Conservation (phyloP, 2,329 filamentous ascomycete genomes). For the Xylaria sp. region DNA sequence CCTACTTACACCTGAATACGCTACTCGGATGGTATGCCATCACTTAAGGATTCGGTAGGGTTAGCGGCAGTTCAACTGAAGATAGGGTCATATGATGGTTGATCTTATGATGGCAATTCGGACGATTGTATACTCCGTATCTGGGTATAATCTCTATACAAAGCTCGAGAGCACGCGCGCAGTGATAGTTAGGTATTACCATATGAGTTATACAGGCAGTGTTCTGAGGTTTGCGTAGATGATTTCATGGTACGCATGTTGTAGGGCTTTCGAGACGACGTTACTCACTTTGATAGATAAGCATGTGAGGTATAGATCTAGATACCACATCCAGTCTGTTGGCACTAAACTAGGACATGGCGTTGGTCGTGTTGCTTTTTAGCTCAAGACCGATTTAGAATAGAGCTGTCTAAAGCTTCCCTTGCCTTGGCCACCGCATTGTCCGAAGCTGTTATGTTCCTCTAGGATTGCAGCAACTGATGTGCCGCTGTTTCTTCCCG, state of each 20-base stretch:
- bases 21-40: background rate
- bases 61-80: no score
- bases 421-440: background rate
- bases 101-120: constrained; percentile 8
- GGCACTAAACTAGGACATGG: constrained; percentile 3
- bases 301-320: background rate
- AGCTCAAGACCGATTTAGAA: constrained; percentile 12
- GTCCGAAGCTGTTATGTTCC: background rate
- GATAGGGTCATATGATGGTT: constrained; percentile 5
- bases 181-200: no score
- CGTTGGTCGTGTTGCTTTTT: background rate
- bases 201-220: no score
- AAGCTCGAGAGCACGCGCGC: no score
- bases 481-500: background rate
- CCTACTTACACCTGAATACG: background rate
- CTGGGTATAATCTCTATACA: no score
- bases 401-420: background rate
- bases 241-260: no score
- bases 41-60: background rate
- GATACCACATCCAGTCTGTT: background rate
- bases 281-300: no score
- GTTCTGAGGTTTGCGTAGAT: no score
- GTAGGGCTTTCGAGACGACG: no score
- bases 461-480: background rate
- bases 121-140: background rate